phyloP scores from a whole-genome alignment of 331 rosid species.

The Quercus lobata region DNA sequence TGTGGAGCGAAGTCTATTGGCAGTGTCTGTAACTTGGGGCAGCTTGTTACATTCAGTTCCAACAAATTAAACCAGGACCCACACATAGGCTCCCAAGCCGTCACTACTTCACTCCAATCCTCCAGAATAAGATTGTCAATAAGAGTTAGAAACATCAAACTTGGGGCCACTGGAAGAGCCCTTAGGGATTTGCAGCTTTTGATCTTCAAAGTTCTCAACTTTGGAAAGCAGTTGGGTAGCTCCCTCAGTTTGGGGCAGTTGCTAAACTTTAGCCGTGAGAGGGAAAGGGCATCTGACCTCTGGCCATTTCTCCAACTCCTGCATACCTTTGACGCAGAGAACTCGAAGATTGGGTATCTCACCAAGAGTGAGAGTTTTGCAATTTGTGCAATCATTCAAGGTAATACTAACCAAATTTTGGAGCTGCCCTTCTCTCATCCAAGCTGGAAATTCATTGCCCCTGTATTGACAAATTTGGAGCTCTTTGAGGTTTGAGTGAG shows the following conservation, averaged over 20 bases:
- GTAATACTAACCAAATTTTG: neutral
- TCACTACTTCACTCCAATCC: neutral
- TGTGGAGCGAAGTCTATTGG: no score
- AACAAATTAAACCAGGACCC: neutral
- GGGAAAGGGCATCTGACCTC: neutral
- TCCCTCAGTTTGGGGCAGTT: constrained; percentile 12
- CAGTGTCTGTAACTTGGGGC: no score
- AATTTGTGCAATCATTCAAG: constrained; percentile 2
- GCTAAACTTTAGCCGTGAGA: neutral
- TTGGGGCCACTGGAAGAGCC: neutral
- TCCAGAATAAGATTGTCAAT: constrained; percentile 7
- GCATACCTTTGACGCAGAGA: neutral
- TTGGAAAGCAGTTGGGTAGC: neutral
- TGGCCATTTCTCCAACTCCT: neutral
- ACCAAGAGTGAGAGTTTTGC: constrained; percentile 3
- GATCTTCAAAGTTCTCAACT: neutral
- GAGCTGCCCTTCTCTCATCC: constrained; percentile 7
- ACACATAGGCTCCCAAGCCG: neutral
- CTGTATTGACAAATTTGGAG: constrained; percentile 1
- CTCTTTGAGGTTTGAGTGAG: neutral
- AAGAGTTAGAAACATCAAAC: neutral
- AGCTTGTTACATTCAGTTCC: no score
- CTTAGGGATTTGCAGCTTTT: neutral
- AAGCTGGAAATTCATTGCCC: constrained; percentile 9
- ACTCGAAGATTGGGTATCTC: neutral